Evolutionary conservation across 257 asterid species (phyloP), one percentile per base, ranked within the genome.

Genomic region (Eucommia ulmoides): DNA sequence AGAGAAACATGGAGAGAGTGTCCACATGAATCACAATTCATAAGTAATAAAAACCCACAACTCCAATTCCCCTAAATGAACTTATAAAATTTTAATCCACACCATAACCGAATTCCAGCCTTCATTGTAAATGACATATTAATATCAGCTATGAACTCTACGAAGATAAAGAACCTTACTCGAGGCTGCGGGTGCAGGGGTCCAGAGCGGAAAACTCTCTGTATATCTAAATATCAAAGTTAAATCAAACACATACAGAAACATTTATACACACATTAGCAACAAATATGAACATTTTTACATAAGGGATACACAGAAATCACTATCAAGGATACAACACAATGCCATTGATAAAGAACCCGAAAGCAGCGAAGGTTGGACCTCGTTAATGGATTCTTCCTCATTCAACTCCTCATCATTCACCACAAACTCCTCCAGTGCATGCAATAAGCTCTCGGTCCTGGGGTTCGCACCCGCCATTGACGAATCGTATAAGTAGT

Each of bases 311-410:
- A n/a, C n/a, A n/a, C n/a, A n/a, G n/a, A n/a, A n/a, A n/a, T n/a
- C n/a, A n/a, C n/a, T n/a, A n/a, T n/a, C n/a, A 29, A 73, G 95
- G 94, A 88, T 88, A 88, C 94, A 84, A 56, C 95, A 88, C n/a
- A 88, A 73, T 8, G 97, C 97, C 95, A 84, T 82, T 19, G 97
- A 88, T 41, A 88, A 89, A 51, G 95, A 80, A 50, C 95, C 95
- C 20, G 95, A 82, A 21, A 84, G 94, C 58, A 88, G 88, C 0
- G 97, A 72, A 68, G 70, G 66, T 25, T 84, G 78, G 11, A 80
- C 80, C 24, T 85, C 87, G 55, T 71, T 74, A 10, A 78, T 83
- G 3, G 71, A 72, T 46, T 70, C 78, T 47, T 75, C 94, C 53
- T 55, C 61, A 59, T 83, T 75, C 50, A 74, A 51, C 23, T 71